Conservation (phyloP, 345 rosid species). For the Eucalyptus pauciflora region DNA sequence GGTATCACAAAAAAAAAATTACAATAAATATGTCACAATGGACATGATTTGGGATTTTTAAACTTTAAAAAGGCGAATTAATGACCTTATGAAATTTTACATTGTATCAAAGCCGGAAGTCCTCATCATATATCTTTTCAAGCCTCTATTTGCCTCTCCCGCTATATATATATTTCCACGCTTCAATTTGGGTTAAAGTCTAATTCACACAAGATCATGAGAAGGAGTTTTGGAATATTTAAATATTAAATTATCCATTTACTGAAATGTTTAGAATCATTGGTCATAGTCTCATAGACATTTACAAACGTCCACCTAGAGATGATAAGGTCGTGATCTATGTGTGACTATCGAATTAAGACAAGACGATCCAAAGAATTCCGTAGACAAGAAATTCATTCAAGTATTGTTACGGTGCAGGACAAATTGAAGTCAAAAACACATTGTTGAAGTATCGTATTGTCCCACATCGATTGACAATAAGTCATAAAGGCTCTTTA, state of each 20-base stretch:
- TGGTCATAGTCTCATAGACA: not conserved
- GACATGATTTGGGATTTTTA: not conserved
- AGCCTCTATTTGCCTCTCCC: not conserved
- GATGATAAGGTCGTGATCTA: not conserved
- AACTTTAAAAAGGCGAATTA: rapidly evolving
- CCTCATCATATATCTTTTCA: not conserved
- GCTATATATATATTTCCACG: not conserved
- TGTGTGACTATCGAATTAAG: not conserved
- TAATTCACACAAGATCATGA: not conserved
- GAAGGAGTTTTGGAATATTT: not conserved
- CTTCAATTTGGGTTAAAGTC: not conserved
- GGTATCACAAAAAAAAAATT: too few species aligned
- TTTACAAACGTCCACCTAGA: not conserved
- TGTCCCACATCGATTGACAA: not conserved
- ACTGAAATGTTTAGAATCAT: not conserved
- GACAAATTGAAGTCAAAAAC: not conserved
- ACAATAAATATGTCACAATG: not conserved
- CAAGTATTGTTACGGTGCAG: not conserved
- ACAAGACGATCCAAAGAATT: not conserved
- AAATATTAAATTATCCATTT: not conserved
- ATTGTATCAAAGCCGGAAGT: rapidly evolving
- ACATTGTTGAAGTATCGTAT: not conserved
- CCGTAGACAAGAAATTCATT: not conserved
- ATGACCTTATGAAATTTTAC: not conserved
- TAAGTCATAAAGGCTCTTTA: not conserved